phyloP scores from a whole-genome alignment of 192 early-diverging fungal genomes.

The Coemansia sp. region DNA sequence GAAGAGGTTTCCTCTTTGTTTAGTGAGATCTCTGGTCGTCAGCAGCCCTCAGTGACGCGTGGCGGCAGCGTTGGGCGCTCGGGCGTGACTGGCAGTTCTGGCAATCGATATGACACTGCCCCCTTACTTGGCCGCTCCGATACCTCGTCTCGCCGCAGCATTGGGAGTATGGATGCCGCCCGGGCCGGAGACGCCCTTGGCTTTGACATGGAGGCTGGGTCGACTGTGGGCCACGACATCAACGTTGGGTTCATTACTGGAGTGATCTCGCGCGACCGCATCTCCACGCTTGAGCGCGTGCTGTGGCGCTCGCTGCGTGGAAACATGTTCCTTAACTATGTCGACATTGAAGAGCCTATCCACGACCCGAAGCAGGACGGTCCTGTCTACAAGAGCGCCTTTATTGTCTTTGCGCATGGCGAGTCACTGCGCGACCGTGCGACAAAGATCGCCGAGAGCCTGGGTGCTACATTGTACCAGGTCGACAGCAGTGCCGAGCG shows the following conservation, averaged over 20 bases:
- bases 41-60: conserved; percentile 52
- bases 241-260: conserved; percentile 88
- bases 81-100: background rate
- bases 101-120: conserved; percentile 30
- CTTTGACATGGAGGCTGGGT: conserved; percentile 32
- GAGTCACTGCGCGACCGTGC: conserved; percentile 85
- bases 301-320: conserved; percentile 97
- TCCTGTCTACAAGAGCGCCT: conserved; percentile 91
- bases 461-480: conserved; percentile 93
- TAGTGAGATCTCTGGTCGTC: conserved; percentile 66
- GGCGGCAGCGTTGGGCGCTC: conserved; percentile 1
- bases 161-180: conserved; percentile 45
- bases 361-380: conserved; percentile 87
- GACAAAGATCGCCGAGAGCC: conserved; percentile 87
- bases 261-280: conserved; percentile 79
- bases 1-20: conserved; percentile 62
- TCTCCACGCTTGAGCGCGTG: conserved; percentile 90
- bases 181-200: conserved; percentile 20
- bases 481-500: conserved; percentile 81
- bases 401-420: conserved; percentile 98
- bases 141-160: conserved; percentile 49
- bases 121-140: conserved; percentile 63
- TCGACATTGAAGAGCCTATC: conserved; percentile 94
- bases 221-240: conserved; percentile 41
- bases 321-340: conserved; percentile 93